phyloP scores from a whole-genome alignment of 225 moss, liverwort and hornwort species.

The Climacium dendroides region DNA sequence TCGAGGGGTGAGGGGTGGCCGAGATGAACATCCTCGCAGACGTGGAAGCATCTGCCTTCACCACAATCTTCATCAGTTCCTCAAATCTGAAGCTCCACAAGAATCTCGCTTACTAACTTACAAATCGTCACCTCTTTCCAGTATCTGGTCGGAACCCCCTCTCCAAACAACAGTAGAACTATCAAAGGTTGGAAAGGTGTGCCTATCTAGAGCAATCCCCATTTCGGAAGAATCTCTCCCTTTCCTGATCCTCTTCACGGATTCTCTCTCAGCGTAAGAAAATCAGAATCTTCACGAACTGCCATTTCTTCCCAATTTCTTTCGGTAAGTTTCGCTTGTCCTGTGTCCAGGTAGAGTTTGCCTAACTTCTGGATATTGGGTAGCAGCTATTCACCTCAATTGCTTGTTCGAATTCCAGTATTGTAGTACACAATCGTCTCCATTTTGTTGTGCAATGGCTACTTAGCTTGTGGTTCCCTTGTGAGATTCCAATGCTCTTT shows the following conservation, averaged over 20 bases:
- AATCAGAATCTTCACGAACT: background rate
- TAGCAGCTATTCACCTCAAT: background rate
- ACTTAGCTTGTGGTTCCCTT: background rate
- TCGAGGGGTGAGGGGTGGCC: too few species aligned
- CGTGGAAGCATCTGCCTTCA: background rate
- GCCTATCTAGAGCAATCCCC: background rate
- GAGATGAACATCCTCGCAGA: background rate
- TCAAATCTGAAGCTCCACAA: background rate
- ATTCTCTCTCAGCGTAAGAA: background rate
- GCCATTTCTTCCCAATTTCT: background rate
- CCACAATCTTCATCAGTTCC: background rate
- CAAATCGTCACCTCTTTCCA: background rate
- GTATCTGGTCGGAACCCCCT: background rate
- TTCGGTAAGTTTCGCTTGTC: background rate
- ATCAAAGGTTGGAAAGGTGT: too few species aligned
- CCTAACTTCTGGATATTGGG: background rate
- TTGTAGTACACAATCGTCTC: background rate
- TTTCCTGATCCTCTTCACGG: background rate
- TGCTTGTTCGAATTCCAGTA: background rate
- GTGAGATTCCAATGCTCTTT: background rate
- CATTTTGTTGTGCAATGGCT: background rate
- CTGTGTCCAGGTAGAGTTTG: background rate
- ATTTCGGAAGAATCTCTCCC: background rate
- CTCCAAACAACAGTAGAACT: background rate
- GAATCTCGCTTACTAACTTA: background rate